Evolutionary conservation across 352 stramenopile species (phyloP), one percentile per base, ranked within the genome.

Genomic region (Pythium monospermum): DNA sequence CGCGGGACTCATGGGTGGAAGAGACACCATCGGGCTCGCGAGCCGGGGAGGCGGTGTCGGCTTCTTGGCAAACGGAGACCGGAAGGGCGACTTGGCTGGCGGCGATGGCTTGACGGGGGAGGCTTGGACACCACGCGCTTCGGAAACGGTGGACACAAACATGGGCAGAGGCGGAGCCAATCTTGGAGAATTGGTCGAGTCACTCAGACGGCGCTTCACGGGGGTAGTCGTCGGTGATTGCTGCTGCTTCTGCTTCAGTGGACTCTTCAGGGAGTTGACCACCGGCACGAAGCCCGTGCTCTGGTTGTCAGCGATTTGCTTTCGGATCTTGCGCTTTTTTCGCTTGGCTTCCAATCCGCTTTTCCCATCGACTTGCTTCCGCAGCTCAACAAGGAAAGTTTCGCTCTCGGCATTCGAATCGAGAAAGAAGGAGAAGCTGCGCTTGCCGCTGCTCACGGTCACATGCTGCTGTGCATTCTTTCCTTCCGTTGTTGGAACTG

Each of bases 271-370:
- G 23, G 66, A 82, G 55, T 87, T 89, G 25, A 85, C 66, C 12
- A 84, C 63, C 16, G 82, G 80, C 16, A 81, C 71, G 35, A 90
- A 90, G 38, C 79, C 78, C n/a, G 63, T 70, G 56, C 56, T 64
- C 41, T 85, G 66, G 33, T 43, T 79, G 27, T 66, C 52, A 7
- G 21, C 59, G 15, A 92, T 49, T 41, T 87, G 64, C 27, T 83
- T 82, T 28, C 79, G 75, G 54, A 92, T 87, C 68, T 92, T 90
- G 39, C 80, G 75, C 64, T 85, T 89, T 60, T 87, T 91, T 39
- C 71, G 73, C 41, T 69, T 73, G 25, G 83, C 56, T 31, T 85
- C 74, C 15, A 81, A 43, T 0, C 64, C 67, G 0, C 50, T 42
- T 22, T 85, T 76, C 37, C 76, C 79, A 4, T 86, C 77, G 18